These are phyloP conservation scores for Brasilioporus rufonigricans DNA, from an alignment of 768 basidiomycete genomes.

Conservation along the genomic window DNA sequence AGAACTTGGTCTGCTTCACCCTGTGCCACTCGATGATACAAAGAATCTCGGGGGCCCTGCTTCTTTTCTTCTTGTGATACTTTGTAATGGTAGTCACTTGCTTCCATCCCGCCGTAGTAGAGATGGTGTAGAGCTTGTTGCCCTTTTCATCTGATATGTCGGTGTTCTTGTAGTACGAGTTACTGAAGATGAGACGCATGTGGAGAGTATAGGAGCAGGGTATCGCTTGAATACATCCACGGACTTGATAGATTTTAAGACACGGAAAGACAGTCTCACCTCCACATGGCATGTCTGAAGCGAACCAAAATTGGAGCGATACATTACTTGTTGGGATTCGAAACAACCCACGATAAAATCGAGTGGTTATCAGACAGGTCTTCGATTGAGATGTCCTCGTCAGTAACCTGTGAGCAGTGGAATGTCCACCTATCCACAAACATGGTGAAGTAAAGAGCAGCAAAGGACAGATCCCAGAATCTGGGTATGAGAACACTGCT, in stretches of 20 bases:
- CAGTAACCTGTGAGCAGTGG: not conserved
- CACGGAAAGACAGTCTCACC: not conserved
- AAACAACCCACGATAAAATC: not conserved
- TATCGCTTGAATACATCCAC: not conserved
- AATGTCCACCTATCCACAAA: not conserved
- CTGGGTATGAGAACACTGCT: not conserved
- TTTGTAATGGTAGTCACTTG: constrained; percentile 14
- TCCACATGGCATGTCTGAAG: not conserved
- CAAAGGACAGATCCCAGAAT: not conserved
- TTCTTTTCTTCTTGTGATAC: not conserved
- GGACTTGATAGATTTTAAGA: not conserved
- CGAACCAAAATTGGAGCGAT: not conserved
- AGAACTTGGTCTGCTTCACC: constrained; percentile 25
- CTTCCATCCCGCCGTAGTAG: constrained; percentile 14
- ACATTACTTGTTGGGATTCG: not conserved
- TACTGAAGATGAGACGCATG: constrained; percentile 20
- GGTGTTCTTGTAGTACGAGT: constrained; percentile 16
- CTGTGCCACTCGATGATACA: constrained; percentile 32
- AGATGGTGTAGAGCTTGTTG: constrained; percentile 19
- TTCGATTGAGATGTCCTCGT: not conserved
- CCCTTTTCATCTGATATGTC: constrained; percentile 16
- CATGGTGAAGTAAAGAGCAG: not conserved
- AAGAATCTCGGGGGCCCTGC: constrained; percentile 10
- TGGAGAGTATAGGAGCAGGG: not conserved
- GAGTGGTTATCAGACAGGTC: not conserved